Base-by-base conservation (phyloP, 108 stramenopile genomes). In the Nitzschia putrida region DNA sequence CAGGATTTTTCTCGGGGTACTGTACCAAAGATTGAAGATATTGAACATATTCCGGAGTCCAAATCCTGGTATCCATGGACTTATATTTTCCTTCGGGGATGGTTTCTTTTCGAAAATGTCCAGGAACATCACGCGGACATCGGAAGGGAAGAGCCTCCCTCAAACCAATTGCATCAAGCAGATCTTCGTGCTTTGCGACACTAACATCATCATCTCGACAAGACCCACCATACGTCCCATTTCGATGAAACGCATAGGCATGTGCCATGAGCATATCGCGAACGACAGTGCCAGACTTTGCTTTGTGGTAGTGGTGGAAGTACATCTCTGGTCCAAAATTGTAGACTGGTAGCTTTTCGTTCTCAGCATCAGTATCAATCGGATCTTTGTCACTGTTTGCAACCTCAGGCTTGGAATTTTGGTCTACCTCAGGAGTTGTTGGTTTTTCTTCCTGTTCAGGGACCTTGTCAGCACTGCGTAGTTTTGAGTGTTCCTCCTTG, bases 241-340 rank as follows among this genome's bases (percentile, higher is more conserved):
- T 58, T 42, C 38, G 40, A 26, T 74, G 73, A 29, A 59, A 74
- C 8, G 75, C 75, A 69, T 69, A 69, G n/a, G 61, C 75, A 57
- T 76, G 75, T n/a, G 49, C 68, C 60, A 69, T 61, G 20, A 76
- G 44, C 75, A 76, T 76, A 40, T 76, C 68, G 34, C 54, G 51
- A 34, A 76, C 55, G 44, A 69, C 68, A 11, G 23, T 39, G 13
- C 68, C 68, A 29, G 63, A 45, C 42, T 67, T 74, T 9, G 58
- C 66, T n/a, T 53, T 34, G 50, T 16, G 14, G 37, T 66, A 66
- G 21, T 53, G 50, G 53, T 66, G 65, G 39, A 53, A 66, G 12
- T 45, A 45, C 23, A 24, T 44, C 3, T 24, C 44, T 40, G 37
- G 8, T 20, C 44, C 44, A 47, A 63, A 63, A 12, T 47, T 18